Evolutionary conservation across 176 grass and related monocot genomes (phyloP).

Genomic region (Chrysopogon serrulatus): DNA sequence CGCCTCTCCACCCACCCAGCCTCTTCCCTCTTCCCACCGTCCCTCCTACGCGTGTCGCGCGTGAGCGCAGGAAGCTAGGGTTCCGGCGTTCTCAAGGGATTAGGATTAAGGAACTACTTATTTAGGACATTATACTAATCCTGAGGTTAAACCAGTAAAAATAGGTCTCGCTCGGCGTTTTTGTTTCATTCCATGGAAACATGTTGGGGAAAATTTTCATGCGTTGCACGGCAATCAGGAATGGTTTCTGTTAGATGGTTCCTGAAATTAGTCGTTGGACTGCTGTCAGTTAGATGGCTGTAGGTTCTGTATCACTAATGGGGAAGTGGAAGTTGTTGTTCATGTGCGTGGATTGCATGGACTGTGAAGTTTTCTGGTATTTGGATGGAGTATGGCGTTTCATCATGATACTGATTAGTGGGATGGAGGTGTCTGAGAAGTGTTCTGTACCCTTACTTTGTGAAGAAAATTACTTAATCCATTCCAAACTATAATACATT

Average conservation of each 20-base stretch:
- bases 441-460: too few relatives aligned
- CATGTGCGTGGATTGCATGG: too few relatives aligned
- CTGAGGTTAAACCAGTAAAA: not conserved
- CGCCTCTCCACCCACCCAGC: not conserved
- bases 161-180: not conserved
- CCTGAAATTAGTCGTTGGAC: not conserved
- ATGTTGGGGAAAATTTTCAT: not conserved
- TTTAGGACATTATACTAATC: not conserved
- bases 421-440: not conserved
- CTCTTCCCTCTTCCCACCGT: not conserved
- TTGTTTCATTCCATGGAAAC: not conserved
- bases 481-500: too few relatives aligned
- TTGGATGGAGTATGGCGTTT: too few relatives aligned
- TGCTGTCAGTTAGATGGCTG: not conserved
- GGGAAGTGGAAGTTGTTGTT: too few relatives aligned
- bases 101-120: not conserved
- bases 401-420: not conserved
- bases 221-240: not conserved
- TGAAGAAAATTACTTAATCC: too few relatives aligned
- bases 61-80: not conserved
- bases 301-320: not conserved
- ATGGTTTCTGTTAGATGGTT: not conserved
- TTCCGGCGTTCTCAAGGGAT: not conserved
- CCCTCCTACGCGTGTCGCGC: not conserved
- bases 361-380: too few relatives aligned